phyloP scores from a whole-genome alignment of 1,284 basidiomycete species.

The Moesziomyces sp. region DNA sequence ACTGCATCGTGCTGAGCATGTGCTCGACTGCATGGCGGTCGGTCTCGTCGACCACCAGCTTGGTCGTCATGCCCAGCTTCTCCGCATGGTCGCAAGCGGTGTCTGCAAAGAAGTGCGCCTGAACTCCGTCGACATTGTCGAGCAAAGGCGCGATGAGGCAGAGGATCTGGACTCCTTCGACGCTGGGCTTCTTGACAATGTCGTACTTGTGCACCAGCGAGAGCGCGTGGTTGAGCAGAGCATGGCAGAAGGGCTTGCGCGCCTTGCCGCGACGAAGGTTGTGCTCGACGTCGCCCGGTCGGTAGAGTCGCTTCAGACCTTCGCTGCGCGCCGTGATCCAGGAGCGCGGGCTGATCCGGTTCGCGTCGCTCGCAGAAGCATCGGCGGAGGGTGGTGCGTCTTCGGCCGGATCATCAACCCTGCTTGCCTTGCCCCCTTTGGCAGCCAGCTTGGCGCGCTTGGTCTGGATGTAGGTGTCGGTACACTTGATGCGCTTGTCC shows the following conservation, averaged over 20 bases:
- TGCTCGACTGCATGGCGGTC: slow-evolving; percentile 40
- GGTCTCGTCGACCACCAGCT: slow-evolving; percentile 43
- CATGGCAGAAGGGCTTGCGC: slow-evolving; percentile 59
- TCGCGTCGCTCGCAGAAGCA: slow-evolving; percentile 2
- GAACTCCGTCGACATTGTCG: slow-evolving; percentile 43
- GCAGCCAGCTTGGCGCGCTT: slow-evolving; percentile 48
- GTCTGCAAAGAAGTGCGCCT: slow-evolving; percentile 31
- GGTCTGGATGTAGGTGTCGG: slow-evolving; percentile 63
- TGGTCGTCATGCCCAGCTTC: slow-evolving; percentile 41
- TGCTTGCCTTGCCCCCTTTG: slow-evolving; percentile 22
- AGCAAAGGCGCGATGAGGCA: slow-evolving; percentile 52
- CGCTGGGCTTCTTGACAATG: slow-evolving; percentile 50
- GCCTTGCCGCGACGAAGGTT: slow-evolving; percentile 53
- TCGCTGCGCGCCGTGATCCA: slow-evolving; percentile 37
- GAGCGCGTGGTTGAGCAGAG: slow-evolving; percentile 55
- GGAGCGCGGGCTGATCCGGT: slow-evolving; percentile 31
- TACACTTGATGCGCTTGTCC: slow-evolving; percentile 65
- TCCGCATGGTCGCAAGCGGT: slow-evolving; percentile 26
- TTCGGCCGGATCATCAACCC: slow-evolving; percentile 12
- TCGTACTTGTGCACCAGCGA: slow-evolving; percentile 61
- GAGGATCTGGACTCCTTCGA: slow-evolving; percentile 53
- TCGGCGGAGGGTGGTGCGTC: slow-evolving; percentile 3
- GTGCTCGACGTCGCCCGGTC: slow-evolving; percentile 42
- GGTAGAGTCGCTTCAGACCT: slow-evolving; percentile 26
- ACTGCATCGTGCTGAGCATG: slow-evolving; percentile 52